Percentiles rank a stretch among this genome's conserved stretches.
Evolutionary conservation across 306 rosid species (phyloP).

Genomic region (Echinosophora koreensis): DNA sequence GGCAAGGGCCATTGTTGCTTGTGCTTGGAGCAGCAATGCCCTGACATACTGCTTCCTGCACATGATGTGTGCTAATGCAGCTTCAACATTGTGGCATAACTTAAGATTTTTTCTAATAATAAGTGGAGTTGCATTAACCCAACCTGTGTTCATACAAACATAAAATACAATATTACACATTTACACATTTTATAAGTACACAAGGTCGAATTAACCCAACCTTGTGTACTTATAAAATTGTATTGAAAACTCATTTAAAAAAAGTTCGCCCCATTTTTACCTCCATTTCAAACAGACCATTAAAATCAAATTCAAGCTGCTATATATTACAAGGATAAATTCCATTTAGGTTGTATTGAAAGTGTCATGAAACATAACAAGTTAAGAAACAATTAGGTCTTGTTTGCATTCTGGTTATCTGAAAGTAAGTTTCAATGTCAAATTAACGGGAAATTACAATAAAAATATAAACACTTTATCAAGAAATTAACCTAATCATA

Average conservation of each 20-base stretch:
- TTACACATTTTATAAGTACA: too few species aligned
- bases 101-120: neutral
- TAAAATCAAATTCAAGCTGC: neutral
- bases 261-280: too few species aligned
- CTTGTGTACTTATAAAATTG: too few species aligned
- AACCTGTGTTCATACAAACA: neutral
- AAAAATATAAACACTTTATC: too few species aligned
- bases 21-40: neutral
- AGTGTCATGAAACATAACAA: neutral
- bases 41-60: neutral
- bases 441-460: too few species aligned
- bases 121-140: conserved; percentile 11
- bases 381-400: neutral
- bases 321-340: too few species aligned
- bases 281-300: too few species aligned
- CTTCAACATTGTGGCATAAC: neutral
- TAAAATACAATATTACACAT: neutral
- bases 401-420: neutral
- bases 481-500: too few species aligned
- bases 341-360: neutral
- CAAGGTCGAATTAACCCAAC: too few species aligned
- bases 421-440: too few species aligned
- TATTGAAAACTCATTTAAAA: too few species aligned
- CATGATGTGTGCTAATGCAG: neutral
- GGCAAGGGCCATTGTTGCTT: neutral